Percentiles rank a stretch among this genome's conserved stretches.
These are phyloP conservation scores for Aquilaria yunnanensis DNA, from an alignment of 345 rosid genomes.

Conservation along the genomic window DNA sequence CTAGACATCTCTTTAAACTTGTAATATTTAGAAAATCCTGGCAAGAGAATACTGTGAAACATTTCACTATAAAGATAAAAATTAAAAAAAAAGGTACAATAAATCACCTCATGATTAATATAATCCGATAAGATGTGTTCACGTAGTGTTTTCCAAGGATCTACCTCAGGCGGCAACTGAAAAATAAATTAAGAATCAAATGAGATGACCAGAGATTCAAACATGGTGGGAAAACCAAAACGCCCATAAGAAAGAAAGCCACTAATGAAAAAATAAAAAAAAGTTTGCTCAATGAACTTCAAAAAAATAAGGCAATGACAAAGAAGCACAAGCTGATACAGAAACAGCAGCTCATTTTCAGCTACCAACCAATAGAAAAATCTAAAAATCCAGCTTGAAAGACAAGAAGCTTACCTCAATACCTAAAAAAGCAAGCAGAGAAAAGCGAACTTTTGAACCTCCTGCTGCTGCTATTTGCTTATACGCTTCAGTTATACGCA, in stretches of 20 bases:
- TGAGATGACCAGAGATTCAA: not conserved
- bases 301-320: not conserved
- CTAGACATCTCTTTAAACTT: too few species aligned
- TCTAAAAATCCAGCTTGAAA: conserved; percentile 7
- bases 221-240: too few species aligned
- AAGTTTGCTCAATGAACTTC: not conserved
- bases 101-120: conserved; percentile 65
- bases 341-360: conserved; percentile 2
- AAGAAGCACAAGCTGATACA: not conserved
- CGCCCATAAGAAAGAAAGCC: too few species aligned
- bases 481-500: conserved; percentile 73
- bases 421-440: conserved; percentile 79
- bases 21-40: too few species aligned
- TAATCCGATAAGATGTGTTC: conserved; percentile 81
- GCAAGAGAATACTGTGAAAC: not conserved
- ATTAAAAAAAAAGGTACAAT: not conserved
- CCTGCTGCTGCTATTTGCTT: conserved; percentile 81
- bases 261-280: not conserved
- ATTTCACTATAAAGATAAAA: conserved; percentile 3
- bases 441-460: conserved; percentile 67
- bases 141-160: conserved; percentile 74
- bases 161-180: conserved; percentile 86
- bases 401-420: conserved; percentile 55
- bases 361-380: not conserved
- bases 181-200: conserved; percentile 9